These are phyloP conservation scores for Omphalea diandra DNA, from an alignment of 441 rosid species.

Conservation along the genomic window DNA sequence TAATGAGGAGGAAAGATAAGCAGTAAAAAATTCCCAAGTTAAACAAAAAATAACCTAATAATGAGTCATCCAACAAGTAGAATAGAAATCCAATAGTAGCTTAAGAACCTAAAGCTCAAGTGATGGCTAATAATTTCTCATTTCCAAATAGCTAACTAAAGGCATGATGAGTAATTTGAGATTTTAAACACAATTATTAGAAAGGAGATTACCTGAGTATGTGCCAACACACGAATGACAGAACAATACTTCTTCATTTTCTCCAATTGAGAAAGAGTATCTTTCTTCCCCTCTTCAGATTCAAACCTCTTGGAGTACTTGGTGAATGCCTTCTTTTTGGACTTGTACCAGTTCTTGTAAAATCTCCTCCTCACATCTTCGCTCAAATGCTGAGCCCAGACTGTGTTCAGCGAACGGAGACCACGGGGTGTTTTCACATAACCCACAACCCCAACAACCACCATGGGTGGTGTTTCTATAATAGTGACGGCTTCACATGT, in stretches of 20 bases:
- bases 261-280: constrained; percentile 59
- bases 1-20: neutral
- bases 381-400: constrained; percentile 92
- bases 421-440: constrained; percentile 76
- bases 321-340: constrained; percentile 90
- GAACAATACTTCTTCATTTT: constrained; percentile 70
- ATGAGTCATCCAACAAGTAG: neutral
- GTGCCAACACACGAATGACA: constrained; percentile 76
- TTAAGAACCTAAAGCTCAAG: neutral
- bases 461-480: constrained; percentile 78
- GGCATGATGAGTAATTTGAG: neutral
- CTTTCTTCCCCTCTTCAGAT: constrained; percentile 68
- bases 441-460: constrained; percentile 84
- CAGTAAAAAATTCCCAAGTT: neutral
- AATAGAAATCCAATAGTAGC: neutral
- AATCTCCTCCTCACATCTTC: constrained; percentile 87
- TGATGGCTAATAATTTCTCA: neutral
- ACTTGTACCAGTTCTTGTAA: constrained; percentile 88
- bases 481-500: constrained; percentile 86
- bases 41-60: neutral
- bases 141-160: neutral
- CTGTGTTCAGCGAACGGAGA: constrained; percentile 64
- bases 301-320: constrained; percentile 61
- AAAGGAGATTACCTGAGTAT: constrained; percentile 36
- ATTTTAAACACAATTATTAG: neutral